phyloP scores from a whole-genome alignment of 2,329 filamentous ascomycete genomes.

The Ciborinia camelliae region DNA sequence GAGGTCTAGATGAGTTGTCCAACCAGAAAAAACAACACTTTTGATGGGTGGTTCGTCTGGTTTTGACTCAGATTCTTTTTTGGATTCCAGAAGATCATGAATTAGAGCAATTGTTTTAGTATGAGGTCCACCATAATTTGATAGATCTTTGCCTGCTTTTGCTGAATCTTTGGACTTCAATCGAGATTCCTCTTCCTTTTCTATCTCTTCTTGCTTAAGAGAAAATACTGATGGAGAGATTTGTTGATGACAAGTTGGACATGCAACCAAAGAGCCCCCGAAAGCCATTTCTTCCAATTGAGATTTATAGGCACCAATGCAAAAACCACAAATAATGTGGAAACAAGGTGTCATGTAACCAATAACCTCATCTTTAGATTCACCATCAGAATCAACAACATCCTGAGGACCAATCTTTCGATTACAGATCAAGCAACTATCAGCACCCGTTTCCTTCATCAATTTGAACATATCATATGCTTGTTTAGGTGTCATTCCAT shows the following conservation, averaged over 20 bases:
- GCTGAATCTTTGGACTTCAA: constrained; percentile 33
- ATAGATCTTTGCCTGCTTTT: constrained; percentile 57
- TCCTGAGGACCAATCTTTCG: constrained; percentile 58
- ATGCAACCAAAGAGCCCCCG: constrained; percentile 49
- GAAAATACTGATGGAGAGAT: constrained; percentile 64
- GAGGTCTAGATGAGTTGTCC: constrained; percentile 91
- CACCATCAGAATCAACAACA: constrained; percentile 55
- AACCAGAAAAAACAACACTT: constrained; percentile 92
- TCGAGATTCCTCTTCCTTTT: constrained; percentile 33
- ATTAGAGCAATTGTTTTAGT: constrained; percentile 87
- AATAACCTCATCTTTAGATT: constrained; percentile 58
- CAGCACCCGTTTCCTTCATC: constrained; percentile 76
- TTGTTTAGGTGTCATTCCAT: constrained; percentile 61
- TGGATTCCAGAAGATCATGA: constrained; percentile 64
- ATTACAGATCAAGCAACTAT: constrained; percentile 68
- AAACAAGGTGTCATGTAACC: constrained; percentile 84
- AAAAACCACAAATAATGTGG: constrained; percentile 76
- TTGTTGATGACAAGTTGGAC: constrained; percentile 64
- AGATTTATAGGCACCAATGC: constrained; percentile 59
- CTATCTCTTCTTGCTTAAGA: constrained; percentile 51
- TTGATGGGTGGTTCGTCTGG: constrained; percentile 69
- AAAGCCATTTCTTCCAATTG: constrained; percentile 45
- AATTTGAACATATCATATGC: constrained; percentile 84
- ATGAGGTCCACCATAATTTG: constrained; percentile 77
- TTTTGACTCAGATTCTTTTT: constrained; percentile 57